Evolutionary conservation across 2,329 filamentous ascomycete species (phyloP).

Genomic region (Cytospora schulzeri): DNA sequence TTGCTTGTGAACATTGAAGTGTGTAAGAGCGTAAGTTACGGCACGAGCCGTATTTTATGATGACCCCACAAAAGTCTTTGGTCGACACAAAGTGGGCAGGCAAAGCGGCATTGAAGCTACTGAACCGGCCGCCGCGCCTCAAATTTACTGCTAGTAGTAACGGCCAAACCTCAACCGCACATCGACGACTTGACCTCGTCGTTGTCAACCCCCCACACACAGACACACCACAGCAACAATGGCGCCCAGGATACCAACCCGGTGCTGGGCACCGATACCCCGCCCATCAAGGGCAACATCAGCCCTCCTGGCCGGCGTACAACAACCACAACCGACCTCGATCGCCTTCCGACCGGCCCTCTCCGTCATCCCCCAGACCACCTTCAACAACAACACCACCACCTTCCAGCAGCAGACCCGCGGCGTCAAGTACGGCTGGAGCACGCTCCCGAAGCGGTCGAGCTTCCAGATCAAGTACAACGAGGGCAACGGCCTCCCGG

Average conservation of each 20-base stretch:
- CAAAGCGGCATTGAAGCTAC: conserved; percentile 21
- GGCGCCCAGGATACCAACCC: conserved; percentile 49
- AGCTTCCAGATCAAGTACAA: conserved; percentile 62
- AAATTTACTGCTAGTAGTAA: conserved; percentile 20
- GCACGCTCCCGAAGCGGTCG: conserved; percentile 48
- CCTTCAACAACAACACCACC: too few relatives aligned
- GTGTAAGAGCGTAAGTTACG: conserved; percentile 12
- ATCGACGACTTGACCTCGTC: conserved; percentile 2
- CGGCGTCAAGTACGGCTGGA: conserved; percentile 63
- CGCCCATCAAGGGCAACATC: conserved; percentile 19
- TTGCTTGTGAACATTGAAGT: neutral
- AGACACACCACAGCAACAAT: conserved; percentile 37
- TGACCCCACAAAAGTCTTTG: conserved; percentile 17
- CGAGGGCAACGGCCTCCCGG: conserved; percentile 58
- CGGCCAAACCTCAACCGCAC: neutral
- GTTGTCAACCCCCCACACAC: conserved; percentile 1
- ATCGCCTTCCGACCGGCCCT: conserved; percentile 39
- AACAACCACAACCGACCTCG: conserved; percentile 29
- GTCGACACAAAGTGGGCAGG: conserved; percentile 13
- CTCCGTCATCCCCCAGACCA: conserved; percentile 48
- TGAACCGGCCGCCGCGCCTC: conserved; percentile 12
- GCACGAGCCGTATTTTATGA: conserved; percentile 10
- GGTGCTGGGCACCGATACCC: conserved; percentile 46
- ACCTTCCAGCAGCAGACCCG: conserved; percentile 34
- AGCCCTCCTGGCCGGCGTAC: conserved; percentile 33